These are phyloP conservation scores for Lactarius pseudohatsudake DNA, from an alignment of 768 basidiomycete genomes.

Conservation along the genomic window DNA sequence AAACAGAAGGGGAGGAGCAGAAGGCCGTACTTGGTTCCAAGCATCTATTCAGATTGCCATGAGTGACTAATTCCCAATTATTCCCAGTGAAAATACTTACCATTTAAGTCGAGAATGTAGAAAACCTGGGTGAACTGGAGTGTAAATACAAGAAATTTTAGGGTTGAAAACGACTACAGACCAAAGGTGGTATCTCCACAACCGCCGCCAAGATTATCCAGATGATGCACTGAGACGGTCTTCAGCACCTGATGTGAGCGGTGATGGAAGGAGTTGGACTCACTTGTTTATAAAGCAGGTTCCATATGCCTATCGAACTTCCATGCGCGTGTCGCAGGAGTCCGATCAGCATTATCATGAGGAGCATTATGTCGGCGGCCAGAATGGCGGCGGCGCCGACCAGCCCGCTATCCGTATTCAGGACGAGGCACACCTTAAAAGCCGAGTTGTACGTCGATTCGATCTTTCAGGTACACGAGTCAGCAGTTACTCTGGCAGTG, in stretches of 20 bases:
- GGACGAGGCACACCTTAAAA: neutral
- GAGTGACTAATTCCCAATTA: neutral
- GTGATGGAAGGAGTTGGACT: neutral
- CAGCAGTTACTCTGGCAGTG: neutral
- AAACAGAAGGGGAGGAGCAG: neutral
- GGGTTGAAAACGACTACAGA: neutral
- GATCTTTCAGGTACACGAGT: neutral
- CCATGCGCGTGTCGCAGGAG: neutral
- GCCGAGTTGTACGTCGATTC: neutral
- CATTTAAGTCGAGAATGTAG: constrained; percentile 9
- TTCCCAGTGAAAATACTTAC: neutral
- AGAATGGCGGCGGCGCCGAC: neutral
- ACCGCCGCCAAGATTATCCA: constrained; percentile 1
- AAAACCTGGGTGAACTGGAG: constrained; percentile 7
- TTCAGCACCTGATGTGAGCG: neutral
- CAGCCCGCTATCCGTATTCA: neutral
- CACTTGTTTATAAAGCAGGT: neutral
- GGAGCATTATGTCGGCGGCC: neutral
- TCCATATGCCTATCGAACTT: neutral
- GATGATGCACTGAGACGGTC: constrained; percentile 2
- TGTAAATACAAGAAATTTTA: neutral
- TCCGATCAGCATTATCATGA: neutral
- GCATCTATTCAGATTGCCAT: constrained; percentile 3
- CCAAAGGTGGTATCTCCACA: neutral
- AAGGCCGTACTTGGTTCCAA: constrained; percentile 11